Evolutionary conservation across 495 filamentous ascomycete genomes (phyloP), one percentile per base, ranked within the genome.

Genomic region (Aspergillus leporis): DNA sequence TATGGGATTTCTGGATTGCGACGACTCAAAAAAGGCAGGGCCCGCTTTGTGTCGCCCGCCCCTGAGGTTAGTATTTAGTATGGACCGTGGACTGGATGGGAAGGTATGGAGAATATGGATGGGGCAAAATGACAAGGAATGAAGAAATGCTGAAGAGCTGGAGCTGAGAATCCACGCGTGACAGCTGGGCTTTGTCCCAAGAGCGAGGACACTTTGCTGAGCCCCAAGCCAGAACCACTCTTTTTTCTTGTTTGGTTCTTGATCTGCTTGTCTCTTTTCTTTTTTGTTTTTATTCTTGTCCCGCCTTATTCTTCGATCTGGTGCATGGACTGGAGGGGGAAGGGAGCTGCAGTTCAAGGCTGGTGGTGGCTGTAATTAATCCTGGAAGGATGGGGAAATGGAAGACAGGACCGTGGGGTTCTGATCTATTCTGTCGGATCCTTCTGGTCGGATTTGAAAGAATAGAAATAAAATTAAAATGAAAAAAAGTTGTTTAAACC

Each of bases 11-110:
- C 22, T 19, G 53, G 53, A 47, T 55, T 30, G 47, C 48, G 28
- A 51, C 50, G 50, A 52, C 50, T 52, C 50, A 52, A 52, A 52
- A 52, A 52, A 52, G 18, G n/a, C 22, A 52, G 16, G 14, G 40
- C 50, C 50, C 50, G 50, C 50, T 52, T 52, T 52, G 50, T 52
- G 50, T 36, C 50, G 30, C 50, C 50, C 50, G 30, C 50, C 50
- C 49, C 50, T 52, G 50, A 51, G 48, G 18, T 51, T 31, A 51
- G 48, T 19, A 5, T 3, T 28, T 28, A 6, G 25, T 28, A 6
- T 28, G 25, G 25, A 28, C n/a, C n/a, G n/a, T n/a, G n/a, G n/a
- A 28, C 6, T 3, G 25, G 25, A 28, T 28, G 3, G 25, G 25
- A 28, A 28, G 6, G 25, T 23, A n/a, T 5, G 3, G n/a, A n/a